Percentiles rank a stretch among this genome's conserved stretches.
Evolutionary conservation across 345 rosid genomes (phyloP).

Genomic region (Atalantia buxifolia): DNA sequence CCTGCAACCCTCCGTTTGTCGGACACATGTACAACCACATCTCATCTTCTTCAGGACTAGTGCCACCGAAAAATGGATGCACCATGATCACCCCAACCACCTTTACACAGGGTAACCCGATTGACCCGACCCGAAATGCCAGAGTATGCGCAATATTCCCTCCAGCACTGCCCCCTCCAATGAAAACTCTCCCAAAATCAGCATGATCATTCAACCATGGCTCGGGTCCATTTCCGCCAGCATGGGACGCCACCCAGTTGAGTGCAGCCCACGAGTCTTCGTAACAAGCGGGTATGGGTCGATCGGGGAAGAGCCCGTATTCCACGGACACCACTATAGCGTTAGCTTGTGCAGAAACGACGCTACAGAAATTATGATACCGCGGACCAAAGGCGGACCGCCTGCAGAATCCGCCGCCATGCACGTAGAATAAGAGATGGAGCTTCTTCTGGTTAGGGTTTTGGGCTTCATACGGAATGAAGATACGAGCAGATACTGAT

Average conservation of each 20-base stretch:
- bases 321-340: conserved; percentile 34
- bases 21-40: conserved; percentile 48
- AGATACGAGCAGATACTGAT: conserved; percentile 32
- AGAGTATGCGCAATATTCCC: conserved; percentile 35
- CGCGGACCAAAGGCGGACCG: conserved; percentile 25
- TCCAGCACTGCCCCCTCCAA: conserved; percentile 43
- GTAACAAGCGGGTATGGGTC: conserved; percentile 43
- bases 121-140: conserved; percentile 28
- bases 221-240: conserved; percentile 27
- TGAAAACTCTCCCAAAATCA: conserved; percentile 22
- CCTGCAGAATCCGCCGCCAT: conserved; percentile 42
- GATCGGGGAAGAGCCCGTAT: conserved; percentile 40
- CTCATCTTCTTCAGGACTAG: conserved; percentile 23
- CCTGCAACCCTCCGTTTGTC: conserved; percentile 27
- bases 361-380: conserved; percentile 24
- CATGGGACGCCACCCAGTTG: conserved; percentile 41
- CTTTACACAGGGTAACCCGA: conserved; percentile 19
- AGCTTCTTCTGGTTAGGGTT: conserved; percentile 19
- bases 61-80: conserved; percentile 50
- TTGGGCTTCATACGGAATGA: conserved; percentile 22
- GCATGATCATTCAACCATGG: conserved; percentile 36
- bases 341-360: conserved; percentile 22
- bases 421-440: conserved; percentile 39
- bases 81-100: conserved; percentile 39
- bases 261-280: conserved; percentile 52